These are phyloP conservation scores for Hyaloscypha variabilis DNA, from an alignment of 495 filamentous ascomycete genomes.

Conservation along the genomic window DNA sequence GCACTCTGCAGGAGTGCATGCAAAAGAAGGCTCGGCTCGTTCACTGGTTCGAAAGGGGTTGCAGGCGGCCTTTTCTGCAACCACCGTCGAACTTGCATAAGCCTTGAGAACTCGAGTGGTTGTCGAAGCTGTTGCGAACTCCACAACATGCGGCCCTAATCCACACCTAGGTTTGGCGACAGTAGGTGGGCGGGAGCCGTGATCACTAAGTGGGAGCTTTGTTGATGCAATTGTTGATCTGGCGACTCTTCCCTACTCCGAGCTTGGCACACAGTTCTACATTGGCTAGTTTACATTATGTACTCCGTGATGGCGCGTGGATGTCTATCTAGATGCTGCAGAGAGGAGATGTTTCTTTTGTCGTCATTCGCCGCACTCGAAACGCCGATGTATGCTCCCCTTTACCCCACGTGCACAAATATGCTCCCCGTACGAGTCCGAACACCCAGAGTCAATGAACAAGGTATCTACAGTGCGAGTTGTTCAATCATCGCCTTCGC, in stretches of 20 bases:
- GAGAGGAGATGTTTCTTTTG: constrained; percentile 25
- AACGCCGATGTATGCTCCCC: constrained; percentile 21
- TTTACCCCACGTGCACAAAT: background rate
- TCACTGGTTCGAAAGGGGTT: constrained; percentile 5
- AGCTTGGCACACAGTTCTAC: background rate
- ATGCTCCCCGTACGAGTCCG: constrained; percentile 1
- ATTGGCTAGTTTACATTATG: constrained; percentile 26
- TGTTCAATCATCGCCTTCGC: constrained; percentile 40
- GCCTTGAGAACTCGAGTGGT: constrained; percentile 6
- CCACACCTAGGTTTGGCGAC: background rate
- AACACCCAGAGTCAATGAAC: constrained; percentile 14
- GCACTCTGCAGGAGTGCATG: background rate
- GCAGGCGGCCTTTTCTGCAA: background rate
- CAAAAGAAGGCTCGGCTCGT: background rate
- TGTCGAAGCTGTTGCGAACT: background rate
- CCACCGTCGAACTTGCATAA: constrained; percentile 7
- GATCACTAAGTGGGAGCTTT: background rate
- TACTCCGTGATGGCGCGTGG: constrained; percentile 6
- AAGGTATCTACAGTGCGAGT: constrained; percentile 23
- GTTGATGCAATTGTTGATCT: background rate
- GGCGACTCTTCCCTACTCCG: constrained; percentile 9
- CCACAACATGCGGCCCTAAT: background rate
- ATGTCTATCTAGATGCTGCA: constrained; percentile 20
- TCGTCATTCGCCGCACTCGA: constrained; percentile 17
- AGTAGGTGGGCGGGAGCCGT: background rate